Base-by-base conservation (phyloP, 495 filamentous ascomycete genomes). In the Darksidea phi region DNA sequence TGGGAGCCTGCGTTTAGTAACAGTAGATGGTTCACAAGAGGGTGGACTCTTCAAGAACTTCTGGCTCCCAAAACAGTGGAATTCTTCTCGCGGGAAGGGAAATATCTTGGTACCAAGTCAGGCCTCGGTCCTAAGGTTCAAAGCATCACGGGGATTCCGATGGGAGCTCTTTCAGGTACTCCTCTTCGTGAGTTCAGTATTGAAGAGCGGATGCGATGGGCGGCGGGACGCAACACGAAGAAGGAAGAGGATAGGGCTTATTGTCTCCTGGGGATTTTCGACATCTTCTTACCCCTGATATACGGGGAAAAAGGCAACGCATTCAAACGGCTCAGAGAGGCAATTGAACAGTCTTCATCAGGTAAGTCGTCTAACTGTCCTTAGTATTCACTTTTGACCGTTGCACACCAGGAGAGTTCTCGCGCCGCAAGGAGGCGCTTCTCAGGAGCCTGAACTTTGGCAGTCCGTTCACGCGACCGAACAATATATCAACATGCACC, bases 41-140 rank as follows among this genome's bases (percentile, higher is more conserved):
- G n/a, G n/a, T n/a, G n/a, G n/a, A n/a, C n/a, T n/a, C n/a, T n/a
- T 10, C 61, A 66, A 55, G 63, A 66, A 37, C 64, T 67, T 20
- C 23, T 67, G 37, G 64, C 59, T 13, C 59, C 64, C 28, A 18
- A 13, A 42, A 24, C 20, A 28, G 59, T 67, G 6, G 47, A 58
- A 43, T 67, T 67, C 47, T 67, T 48, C 54, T 57, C 64, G 10
- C 42, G 26, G 43, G 51, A 67, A 17, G 13, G 48, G 13, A 20
- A 7, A 34, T 43, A 18, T 24, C 43, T 67, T 34, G 59, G 64
- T 48, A 46, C 48, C 23, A 58, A 49, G 42, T 34, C 15, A 10
- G 10, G 42, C 10, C 32, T 51, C 5, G 32, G 25, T 26, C 26
- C 23, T 13, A 23, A 47, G 32, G 48, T 63, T n/a, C 18, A 41